Base-by-base conservation (phyloP, 352 stramenopile genomes). In the Phytophthora pisi region DNA sequence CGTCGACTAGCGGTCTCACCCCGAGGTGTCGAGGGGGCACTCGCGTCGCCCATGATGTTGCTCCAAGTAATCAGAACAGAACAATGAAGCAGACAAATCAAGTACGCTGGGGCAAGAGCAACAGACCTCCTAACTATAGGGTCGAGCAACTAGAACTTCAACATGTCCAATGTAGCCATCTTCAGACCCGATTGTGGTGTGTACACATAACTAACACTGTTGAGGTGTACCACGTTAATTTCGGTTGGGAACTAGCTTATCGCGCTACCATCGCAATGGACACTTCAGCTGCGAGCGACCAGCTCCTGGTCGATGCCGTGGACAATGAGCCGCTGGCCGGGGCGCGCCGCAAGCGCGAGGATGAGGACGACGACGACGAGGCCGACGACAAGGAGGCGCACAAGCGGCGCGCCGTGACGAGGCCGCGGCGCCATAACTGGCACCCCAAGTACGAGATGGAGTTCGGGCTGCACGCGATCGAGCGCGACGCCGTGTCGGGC, bases 381-480 rank as follows among this genome's bases (percentile, higher is more conserved):
- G 13, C 34, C 11, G 66, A 83, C 1, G 75, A 89, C 24, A 80
- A 88, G 57, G 77, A 88, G 7, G 65, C 66, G 47, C 66, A 63
- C 54, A 87, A 88, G 53, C 59, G 66, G 40, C 68, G 47, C 8
- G 45, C 46, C 8, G 59, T 55, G 42, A 68, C 49, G n/a, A 84
- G 85, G 51, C 82, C 81, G 61, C 78, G 82, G 15, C 87, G 87
- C 34, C 85, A 95, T 74, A 81, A 86, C 61, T 95, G 85, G 85
- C 84, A 93, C 61, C 64, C 74, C 20, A 92, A 92, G 79, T 95
- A 95, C 65, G 85, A 89, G 66, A 80, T 86, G 63, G 87, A 95
- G 73, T 95, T 92, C 60, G 87, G 85, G 2, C 70, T 95, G 42
- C 38, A 88, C 23, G 79, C 69, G 9, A 87, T 93, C 31, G 87